Conservation (phyloP, 2,329 filamentous ascomycete species). For the Apiospora saccharicola region DNA sequence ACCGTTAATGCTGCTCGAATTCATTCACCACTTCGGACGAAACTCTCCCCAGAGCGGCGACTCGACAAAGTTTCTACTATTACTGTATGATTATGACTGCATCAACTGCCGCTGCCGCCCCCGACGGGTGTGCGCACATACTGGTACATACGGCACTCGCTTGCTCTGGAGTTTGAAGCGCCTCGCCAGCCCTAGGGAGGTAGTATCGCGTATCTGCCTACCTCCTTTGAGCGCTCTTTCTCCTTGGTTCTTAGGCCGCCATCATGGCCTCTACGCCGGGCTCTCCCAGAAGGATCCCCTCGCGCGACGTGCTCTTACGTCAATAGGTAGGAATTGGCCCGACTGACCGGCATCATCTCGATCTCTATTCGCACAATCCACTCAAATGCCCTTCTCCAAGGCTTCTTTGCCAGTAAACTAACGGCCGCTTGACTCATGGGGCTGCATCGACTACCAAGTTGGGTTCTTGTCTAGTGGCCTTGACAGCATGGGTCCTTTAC, state of each 20-base stretch:
- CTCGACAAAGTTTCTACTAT: conserved; percentile 13
- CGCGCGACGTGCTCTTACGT: background rate
- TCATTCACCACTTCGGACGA: conserved; percentile 8
- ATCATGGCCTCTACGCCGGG: background rate
- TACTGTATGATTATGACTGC: conserved; percentile 11
- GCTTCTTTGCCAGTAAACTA: conserved; percentile 6
- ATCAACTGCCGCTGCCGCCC: background rate
- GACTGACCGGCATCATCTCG: conserved; percentile 12
- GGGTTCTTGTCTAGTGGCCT: conserved; percentile 7
- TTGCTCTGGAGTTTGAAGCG: conserved; percentile 5
- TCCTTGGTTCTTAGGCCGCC: background rate
- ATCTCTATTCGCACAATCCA: conserved; percentile 6
- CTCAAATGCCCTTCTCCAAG: conserved; percentile 14
- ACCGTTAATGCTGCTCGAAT: background rate
- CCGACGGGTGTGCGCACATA: conserved; percentile 2
- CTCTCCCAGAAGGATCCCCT: background rate
- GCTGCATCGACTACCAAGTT: conserved; percentile 17
- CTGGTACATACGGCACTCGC: background rate
- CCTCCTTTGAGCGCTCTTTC: no score
- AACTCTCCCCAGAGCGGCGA: background rate
- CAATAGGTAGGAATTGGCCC: conserved; percentile 8
- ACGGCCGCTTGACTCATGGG: conserved; percentile 24
- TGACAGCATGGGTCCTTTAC: conserved; percentile 19
- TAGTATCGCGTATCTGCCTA: no score
- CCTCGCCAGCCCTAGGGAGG: background rate